These are phyloP conservation scores for Pseudohyphozyma bogoriensis DNA, from an alignment of 768 basidiomycete genomes.

Conservation along the genomic window DNA sequence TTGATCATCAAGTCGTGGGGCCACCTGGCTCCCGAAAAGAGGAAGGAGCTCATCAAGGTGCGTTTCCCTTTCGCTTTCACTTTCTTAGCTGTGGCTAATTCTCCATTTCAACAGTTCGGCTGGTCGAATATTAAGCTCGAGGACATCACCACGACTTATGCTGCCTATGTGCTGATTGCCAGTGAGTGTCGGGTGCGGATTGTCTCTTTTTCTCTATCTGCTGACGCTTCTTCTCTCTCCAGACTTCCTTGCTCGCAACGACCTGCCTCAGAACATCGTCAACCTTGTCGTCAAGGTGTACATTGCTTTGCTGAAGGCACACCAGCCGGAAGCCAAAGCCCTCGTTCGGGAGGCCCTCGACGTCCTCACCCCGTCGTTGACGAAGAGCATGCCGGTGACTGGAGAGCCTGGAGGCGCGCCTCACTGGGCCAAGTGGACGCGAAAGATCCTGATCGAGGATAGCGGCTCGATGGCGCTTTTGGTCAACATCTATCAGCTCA, in stretches of 20 bases:
- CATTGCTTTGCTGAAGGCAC: slow-evolving; percentile 74
- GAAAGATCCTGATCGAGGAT: slow-evolving; percentile 79
- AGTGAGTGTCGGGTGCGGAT: no score
- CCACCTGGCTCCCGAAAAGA: slow-evolving; percentile 63
- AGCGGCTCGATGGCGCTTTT: slow-evolving; percentile 55
- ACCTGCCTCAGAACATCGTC: slow-evolving; percentile 82
- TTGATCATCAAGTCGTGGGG: slow-evolving; percentile 76
- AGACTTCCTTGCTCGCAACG: slow-evolving; percentile 83
- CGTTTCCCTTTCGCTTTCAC: no score
- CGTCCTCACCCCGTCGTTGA: slow-evolving; percentile 71
- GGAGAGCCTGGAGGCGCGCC: slow-evolving; percentile 45
- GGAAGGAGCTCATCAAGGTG: slow-evolving; percentile 78
- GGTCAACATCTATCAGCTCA: slow-evolving; percentile 76
- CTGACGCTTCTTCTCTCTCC: no score
- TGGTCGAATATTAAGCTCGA: slow-evolving; percentile 68
- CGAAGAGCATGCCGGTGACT: slow-evolving; percentile 45
- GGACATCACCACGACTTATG: slow-evolving; percentile 85
- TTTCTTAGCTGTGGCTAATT: no score
- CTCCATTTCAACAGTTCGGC: no score
- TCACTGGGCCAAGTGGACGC: slow-evolving; percentile 72
- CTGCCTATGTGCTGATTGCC: slow-evolving; percentile 78
- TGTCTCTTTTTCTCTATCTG: no score
- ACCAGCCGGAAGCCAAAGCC: slow-evolving; percentile 64
- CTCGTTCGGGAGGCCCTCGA: slow-evolving; percentile 77
- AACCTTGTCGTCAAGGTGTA: slow-evolving; percentile 88